These are phyloP conservation scores for Pelargonium exstipulatum DNA, from an alignment of 441 rosid genomes.

Conservation along the genomic window DNA sequence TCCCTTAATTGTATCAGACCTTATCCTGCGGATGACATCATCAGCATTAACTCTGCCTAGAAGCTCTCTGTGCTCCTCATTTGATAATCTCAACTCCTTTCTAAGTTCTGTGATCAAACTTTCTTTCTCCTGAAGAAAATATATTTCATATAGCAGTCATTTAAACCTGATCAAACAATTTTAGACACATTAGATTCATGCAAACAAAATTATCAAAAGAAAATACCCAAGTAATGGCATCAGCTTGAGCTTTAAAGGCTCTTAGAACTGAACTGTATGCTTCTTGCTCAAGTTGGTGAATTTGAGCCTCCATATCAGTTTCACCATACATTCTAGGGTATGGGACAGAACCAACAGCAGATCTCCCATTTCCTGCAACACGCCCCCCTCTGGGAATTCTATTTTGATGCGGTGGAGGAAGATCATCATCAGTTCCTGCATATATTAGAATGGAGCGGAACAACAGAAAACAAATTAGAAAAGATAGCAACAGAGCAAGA, in stretches of 20 bases:
- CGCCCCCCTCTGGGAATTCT: constrained; percentile 76
- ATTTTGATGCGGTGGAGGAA: constrained; percentile 88
- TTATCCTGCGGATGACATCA: constrained; percentile 75
- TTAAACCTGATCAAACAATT: background rate
- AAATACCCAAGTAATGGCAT: constrained; percentile 93
- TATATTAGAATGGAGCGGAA: constrained; percentile 1
- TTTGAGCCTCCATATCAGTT: constrained; percentile 72
- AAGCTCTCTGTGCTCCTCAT: constrained; percentile 92
- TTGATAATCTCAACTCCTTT: constrained; percentile 92
- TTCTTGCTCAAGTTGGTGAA: constrained; percentile 91
- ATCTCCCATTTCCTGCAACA: constrained; percentile 75
- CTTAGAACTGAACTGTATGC: constrained; percentile 83
- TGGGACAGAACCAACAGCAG: constrained; percentile 57
- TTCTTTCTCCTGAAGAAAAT: constrained; percentile 69
- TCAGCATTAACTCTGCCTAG: constrained; percentile 81
- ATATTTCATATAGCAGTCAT: constrained; percentile 17
- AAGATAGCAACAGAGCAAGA: constrained; percentile 36
- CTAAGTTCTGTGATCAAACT: constrained; percentile 93
- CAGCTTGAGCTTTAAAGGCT: constrained; percentile 98
- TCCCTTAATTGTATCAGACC: constrained; percentile 37
- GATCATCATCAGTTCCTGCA: constrained; percentile 95
- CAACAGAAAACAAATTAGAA: background rate
- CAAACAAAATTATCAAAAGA: constrained; percentile 3
- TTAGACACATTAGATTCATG: background rate
- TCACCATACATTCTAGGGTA: constrained; percentile 68